Evolutionary conservation across 2,329 filamentous ascomycete species (phyloP).

Genomic region (Colletotrichum phormii): DNA sequence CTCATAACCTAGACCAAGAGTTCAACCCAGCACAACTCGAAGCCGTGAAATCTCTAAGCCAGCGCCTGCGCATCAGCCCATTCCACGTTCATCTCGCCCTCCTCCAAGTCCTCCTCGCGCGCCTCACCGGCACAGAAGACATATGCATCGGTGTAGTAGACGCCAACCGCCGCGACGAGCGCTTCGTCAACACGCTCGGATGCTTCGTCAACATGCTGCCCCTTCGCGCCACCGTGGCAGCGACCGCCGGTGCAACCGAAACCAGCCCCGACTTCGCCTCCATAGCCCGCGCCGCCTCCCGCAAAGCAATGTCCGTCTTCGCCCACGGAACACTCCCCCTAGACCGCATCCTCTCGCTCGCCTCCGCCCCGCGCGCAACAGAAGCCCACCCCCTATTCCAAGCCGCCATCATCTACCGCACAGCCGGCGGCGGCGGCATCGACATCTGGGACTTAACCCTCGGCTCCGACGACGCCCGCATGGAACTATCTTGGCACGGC

Average conservation of each 20-base stretch:
- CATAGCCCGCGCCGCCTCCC: slow-evolving; percentile 37
- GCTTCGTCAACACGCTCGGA: slow-evolving; percentile 52
- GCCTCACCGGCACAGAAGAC: slow-evolving; percentile 41
- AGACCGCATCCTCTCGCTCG: slow-evolving; percentile 57
- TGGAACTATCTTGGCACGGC: no score
- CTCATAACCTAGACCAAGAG: not conserved
- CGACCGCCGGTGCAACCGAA: no score
- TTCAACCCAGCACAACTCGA: not conserved
- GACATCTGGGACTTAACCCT: no score
- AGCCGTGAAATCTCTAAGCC: not conserved
- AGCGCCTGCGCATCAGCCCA: slow-evolving; percentile 23
- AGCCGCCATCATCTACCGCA: slow-evolving; percentile 48
- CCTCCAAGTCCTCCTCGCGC: slow-evolving; percentile 38
- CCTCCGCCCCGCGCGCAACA: slow-evolving; percentile 53
- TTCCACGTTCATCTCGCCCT: slow-evolving; percentile 61
- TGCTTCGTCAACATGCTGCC: slow-evolving; percentile 61
- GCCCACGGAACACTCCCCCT: slow-evolving; percentile 59
- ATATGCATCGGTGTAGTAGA: slow-evolving; percentile 61
- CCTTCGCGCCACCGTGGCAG: slow-evolving; percentile 39
- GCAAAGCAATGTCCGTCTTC: slow-evolving; percentile 45
- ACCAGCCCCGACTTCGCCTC: slow-evolving; percentile 44
- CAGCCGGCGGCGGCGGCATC: slow-evolving; percentile 28
- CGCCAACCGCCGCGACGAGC: slow-evolving; percentile 51
- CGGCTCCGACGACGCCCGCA: no score
- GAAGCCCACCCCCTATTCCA: slow-evolving; percentile 61